Evolutionary conservation across 306 rosid species (phyloP).

Genomic region (Sicyos edulis): DNA sequence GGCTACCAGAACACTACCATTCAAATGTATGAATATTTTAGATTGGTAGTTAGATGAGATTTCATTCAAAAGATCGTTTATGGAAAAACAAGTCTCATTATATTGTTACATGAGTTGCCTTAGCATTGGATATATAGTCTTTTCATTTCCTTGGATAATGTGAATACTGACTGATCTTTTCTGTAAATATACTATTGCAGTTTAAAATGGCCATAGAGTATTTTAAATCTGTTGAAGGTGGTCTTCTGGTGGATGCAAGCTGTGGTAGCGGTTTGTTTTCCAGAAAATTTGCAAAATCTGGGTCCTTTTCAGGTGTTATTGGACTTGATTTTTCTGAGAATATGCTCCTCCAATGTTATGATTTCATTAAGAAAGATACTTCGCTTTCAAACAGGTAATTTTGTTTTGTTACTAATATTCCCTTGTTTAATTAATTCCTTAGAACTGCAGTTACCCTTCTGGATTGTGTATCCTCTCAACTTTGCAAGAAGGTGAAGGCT

Average conservation of each 20-base stretch:
- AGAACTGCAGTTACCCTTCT: not conserved
- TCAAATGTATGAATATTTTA: not conserved
- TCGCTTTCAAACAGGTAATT: slow-evolving; percentile 44
- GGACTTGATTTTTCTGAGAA: slow-evolving; percentile 92
- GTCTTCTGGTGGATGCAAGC: slow-evolving; percentile 77
- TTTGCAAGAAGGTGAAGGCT: not conserved
- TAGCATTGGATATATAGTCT: not conserved
- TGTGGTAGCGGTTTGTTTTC: slow-evolving; percentile 93
- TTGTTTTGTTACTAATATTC: not conserved
- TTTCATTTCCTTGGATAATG: not conserved
- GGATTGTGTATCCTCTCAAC: not conserved
- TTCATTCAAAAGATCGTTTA: slow-evolving; percentile 2
- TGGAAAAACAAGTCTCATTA: slow-evolving; percentile 5
- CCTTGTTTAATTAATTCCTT: slow-evolving; percentile 5
- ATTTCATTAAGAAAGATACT: slow-evolving; percentile 69
- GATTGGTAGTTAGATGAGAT: not conserved
- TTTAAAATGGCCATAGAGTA: slow-evolving; percentile 84
- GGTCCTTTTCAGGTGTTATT: slow-evolving; percentile 57
- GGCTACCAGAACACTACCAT: not conserved
- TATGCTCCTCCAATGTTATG: slow-evolving; percentile 82
- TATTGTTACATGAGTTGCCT: not conserved
- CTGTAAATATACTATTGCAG: slow-evolving; percentile 32
- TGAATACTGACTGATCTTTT: not conserved
- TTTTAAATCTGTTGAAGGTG: slow-evolving; percentile 68
- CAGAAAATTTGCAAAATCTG: slow-evolving; percentile 71